These are phyloP conservation scores for Amauroascus verrucosus DNA, from an alignment of 2,329 filamentous ascomycete species.

Conservation along the genomic window DNA sequence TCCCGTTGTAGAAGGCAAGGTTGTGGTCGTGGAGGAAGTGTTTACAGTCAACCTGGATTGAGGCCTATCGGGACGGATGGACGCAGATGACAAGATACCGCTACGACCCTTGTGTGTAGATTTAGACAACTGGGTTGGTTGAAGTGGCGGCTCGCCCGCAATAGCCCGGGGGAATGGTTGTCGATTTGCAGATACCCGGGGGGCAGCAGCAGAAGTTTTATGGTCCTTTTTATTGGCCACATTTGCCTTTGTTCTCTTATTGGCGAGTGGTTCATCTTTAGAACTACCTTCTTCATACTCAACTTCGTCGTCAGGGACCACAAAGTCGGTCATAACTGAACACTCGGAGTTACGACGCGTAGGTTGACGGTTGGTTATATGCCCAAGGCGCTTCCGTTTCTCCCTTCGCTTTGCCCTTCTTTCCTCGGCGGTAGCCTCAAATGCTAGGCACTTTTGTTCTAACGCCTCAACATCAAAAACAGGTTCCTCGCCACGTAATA, in stretches of 20 bases:
- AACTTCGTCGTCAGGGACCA: neutral
- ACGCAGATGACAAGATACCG: neutral
- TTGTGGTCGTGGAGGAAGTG: neutral
- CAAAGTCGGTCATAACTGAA: slow-evolving; percentile 1
- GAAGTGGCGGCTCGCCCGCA: neutral
- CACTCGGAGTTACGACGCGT: neutral
- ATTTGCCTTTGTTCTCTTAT: neutral
- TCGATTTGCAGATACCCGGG: neutral
- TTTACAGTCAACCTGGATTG: neutral
- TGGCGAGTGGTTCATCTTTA: slow-evolving; percentile 1
- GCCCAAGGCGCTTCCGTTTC: slow-evolving; percentile 23
- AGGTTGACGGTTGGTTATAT: slow-evolving; percentile 3
- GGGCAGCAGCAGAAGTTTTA: neutral
- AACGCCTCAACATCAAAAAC: slow-evolving; percentile 28
- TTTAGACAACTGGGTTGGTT: neutral
- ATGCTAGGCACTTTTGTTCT: slow-evolving; percentile 21
- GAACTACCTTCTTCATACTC: neutral
- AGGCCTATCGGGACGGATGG: neutral
- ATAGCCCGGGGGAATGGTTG: neutral
- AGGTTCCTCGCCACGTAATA: slow-evolving; percentile 23
- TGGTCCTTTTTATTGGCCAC: neutral
- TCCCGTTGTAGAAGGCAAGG: neutral
- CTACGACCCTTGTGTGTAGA: neutral
- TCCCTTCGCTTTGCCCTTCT: slow-evolving; percentile 23
- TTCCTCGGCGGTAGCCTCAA: slow-evolving; percentile 19